phyloP scores from a whole-genome alignment of 1,284 basidiomycete species.

The Fomitopsis palustris region DNA sequence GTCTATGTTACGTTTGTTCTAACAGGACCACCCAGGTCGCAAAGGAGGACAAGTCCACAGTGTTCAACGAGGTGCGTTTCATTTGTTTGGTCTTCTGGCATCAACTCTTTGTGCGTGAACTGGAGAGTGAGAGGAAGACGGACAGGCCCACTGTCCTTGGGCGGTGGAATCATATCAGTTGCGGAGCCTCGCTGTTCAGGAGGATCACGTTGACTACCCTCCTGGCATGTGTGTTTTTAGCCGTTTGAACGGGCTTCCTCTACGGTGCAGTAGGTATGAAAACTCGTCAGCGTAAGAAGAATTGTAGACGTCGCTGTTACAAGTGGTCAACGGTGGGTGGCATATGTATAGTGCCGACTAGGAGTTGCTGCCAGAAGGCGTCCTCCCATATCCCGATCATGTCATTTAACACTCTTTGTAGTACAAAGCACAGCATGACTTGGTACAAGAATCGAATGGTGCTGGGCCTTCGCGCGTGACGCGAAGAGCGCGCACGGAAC shows the following conservation, averaged over 20 bases:
- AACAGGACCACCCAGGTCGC: slow-evolving; percentile 45
- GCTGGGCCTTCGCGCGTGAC: slow-evolving; percentile 58
- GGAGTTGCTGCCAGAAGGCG: background rate
- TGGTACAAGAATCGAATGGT: slow-evolving; percentile 46
- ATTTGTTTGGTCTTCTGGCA: background rate
- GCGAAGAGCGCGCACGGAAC: slow-evolving; percentile 56
- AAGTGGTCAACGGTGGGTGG: no score
- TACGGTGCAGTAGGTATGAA: no score
- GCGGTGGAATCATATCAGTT: no score
- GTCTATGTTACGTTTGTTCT: background rate
- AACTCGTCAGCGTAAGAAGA: no score
- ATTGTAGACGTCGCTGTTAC: no score
- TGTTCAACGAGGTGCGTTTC: slow-evolving; percentile 65
- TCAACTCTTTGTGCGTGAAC: background rate
- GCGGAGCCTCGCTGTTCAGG: no score
- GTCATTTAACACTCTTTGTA: slow-evolving; percentile 29
- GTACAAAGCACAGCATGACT: slow-evolving; percentile 64
- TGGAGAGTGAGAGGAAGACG: no score
- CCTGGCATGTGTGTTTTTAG: no score
- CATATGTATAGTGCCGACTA: no score
- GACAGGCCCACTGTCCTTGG: no score
- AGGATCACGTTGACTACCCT: no score
- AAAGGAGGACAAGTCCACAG: slow-evolving; percentile 69
- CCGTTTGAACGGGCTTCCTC: no score
- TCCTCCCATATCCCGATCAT: background rate